Conservation (phyloP, 768 basidiomycete species). For the Russula foetens region DNA sequence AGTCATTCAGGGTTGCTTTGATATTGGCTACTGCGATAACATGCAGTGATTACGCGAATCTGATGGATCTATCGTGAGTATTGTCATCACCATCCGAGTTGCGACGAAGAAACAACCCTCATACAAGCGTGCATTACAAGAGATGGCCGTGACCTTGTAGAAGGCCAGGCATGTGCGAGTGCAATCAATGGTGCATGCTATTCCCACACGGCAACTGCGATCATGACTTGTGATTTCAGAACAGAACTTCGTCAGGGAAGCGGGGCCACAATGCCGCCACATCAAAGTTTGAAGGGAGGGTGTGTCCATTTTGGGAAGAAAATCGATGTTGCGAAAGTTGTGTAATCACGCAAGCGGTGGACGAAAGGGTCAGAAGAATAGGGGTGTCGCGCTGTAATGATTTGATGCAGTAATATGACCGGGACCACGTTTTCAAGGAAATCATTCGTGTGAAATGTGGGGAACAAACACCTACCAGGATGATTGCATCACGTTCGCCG, state of each 20-base stretch:
- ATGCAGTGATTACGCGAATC: neutral
- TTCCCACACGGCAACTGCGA: neutral
- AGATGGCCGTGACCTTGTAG: neutral
- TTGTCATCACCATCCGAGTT: neutral
- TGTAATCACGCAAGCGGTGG: neutral
- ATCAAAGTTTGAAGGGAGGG: too few species aligned
- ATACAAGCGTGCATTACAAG: neutral
- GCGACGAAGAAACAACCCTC: neutral
- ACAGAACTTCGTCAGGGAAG: too few species aligned
- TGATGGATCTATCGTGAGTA: neutral
- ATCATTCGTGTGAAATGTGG: neutral
- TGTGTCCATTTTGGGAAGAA: too few species aligned
- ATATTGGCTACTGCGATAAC: neutral
- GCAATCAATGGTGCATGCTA: too few species aligned
- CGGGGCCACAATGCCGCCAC: too few species aligned
- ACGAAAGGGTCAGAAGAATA: slow-evolving; percentile 4
- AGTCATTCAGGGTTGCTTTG: neutral
- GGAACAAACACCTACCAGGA: neutral
- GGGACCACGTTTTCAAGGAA: neutral
- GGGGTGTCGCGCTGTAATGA: neutral
- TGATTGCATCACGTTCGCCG: neutral
- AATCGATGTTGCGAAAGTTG: too few species aligned
- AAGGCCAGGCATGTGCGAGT: neutral
- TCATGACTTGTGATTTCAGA: too few species aligned
- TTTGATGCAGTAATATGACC: neutral